These are phyloP conservation scores for Ceratocystis albifundus DNA, from an alignment of 2,329 filamentous ascomycete species.

Conservation along the genomic window DNA sequence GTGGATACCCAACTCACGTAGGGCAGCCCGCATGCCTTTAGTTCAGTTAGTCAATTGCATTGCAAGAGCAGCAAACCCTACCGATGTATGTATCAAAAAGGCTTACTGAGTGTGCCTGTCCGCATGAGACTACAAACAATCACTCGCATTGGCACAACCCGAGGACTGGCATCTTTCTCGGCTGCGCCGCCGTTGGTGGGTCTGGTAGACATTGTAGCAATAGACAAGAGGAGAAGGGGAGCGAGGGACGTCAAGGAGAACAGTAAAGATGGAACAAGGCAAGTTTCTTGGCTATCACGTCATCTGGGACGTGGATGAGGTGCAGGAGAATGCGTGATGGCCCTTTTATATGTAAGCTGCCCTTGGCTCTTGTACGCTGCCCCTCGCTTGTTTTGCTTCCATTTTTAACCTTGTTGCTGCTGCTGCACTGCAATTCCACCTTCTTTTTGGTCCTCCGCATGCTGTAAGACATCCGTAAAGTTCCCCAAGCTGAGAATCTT, in stretches of 20 bases:
- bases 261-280: background rate
- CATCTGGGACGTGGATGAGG: conserved; percentile 13
- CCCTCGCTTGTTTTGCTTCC: background rate
- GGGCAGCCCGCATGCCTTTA: conserved; percentile 30
- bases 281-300: conserved; percentile 12
- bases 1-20: conserved; percentile 31
- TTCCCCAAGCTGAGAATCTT: background rate
- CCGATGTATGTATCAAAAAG: background rate
- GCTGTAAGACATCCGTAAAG: background rate
- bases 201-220: conserved; percentile 14
- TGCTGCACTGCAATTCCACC: too few relatives aligned
- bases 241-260: too few relatives aligned
- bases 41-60: background rate
- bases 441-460: background rate
- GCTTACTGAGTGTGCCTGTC: conserved; percentile 32
- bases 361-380: background rate
- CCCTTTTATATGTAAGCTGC: conserved; percentile 18
- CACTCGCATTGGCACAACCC: conserved; percentile 33
- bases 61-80: background rate
- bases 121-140: conserved; percentile 34
- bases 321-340: background rate
- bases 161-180: conserved; percentile 23
- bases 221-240: background rate
- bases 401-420: too few relatives aligned
- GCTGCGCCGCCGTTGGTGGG: conserved; percentile 21